These are phyloP conservation scores for Colletotrichum gloeosporioides DNA, from an alignment of 2,329 filamentous ascomycete genomes.

Conservation along the genomic window DNA sequence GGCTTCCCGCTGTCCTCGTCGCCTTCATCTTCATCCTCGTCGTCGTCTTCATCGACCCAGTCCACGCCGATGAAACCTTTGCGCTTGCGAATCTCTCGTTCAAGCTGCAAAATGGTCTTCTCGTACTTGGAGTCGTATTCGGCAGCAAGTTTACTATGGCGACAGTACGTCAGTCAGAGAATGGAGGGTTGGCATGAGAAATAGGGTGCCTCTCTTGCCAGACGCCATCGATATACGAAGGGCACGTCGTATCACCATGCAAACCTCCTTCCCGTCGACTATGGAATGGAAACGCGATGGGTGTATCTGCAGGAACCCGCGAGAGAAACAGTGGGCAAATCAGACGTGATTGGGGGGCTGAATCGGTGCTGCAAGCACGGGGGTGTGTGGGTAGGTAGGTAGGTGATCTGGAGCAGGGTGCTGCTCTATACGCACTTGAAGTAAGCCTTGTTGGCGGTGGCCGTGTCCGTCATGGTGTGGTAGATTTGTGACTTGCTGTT, in stretches of 20 bases:
- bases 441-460: slow-evolving; percentile 22
- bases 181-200: not conserved
- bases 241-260: not conserved
- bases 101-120: slow-evolving; percentile 58
- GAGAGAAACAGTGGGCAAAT: not conserved
- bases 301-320: slow-evolving; percentile 19
- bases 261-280: not conserved
- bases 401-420: not conserved
- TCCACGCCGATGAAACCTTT: slow-evolving; percentile 67
- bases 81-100: slow-evolving; percentile 55
- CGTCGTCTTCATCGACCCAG: slow-evolving; percentile 49
- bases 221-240: not conserved
- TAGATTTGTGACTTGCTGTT: not conserved
- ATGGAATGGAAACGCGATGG: not conserved
- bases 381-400: not conserved
- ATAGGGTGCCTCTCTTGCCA: not conserved
- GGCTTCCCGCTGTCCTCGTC: slow-evolving; percentile 29
- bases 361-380: not conserved
- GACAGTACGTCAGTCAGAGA: not conserved
- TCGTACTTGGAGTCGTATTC: slow-evolving; percentile 63
- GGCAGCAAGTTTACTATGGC: slow-evolving; percentile 54
- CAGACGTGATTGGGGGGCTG: not conserved
- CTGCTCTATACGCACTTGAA: slow-evolving; percentile 17
- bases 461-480: slow-evolving; percentile 11
- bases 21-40: slow-evolving; percentile 26